Evolutionary conservation across 2,329 filamentous ascomycete species (phyloP).

Genomic region (Penicillium rolfsii): DNA sequence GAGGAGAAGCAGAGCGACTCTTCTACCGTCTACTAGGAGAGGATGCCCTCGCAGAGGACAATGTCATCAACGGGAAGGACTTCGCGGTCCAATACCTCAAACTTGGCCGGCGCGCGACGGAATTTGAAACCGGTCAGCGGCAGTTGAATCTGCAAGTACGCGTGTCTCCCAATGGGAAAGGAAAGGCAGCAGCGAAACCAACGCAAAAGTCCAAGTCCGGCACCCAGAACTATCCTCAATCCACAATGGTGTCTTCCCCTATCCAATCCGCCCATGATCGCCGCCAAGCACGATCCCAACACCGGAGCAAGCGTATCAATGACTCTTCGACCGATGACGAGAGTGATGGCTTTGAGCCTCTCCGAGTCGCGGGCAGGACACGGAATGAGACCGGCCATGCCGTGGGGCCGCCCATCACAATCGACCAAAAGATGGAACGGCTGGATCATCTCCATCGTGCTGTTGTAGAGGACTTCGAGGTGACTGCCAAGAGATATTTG

Average conservation of each 20-base stretch:
- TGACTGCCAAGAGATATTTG: constrained; percentile 48
- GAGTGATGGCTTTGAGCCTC: constrained; percentile 49
- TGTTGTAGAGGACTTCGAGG: constrained; percentile 54
- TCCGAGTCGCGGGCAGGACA: constrained; percentile 42
- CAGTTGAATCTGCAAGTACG: constrained; percentile 59
- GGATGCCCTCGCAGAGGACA: constrained; percentile 72
- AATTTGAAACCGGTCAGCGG: constrained; percentile 51
- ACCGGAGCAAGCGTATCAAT: constrained; percentile 26
- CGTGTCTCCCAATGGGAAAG: constrained; percentile 49
- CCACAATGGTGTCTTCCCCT: constrained; percentile 70
- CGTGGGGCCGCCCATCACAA: constrained; percentile 52
- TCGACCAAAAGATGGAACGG: constrained; percentile 46
- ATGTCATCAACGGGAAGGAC: constrained; percentile 63
- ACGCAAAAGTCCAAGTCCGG: constrained; percentile 38
- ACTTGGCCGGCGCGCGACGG: constrained; percentile 48
- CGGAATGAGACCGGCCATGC: constrained; percentile 30
- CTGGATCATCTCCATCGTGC: constrained; percentile 49
- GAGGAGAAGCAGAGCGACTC: constrained; percentile 79
- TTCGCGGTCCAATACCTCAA: constrained; percentile 73
- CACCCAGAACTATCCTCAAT: constrained; percentile 57
- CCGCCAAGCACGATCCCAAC: constrained; percentile 35
- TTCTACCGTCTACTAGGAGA: constrained; percentile 76
- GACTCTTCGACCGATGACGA: constrained; percentile 42
- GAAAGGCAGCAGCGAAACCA: constrained; percentile 33
- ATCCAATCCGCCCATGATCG: constrained; percentile 52